Evolutionary conservation across 352 stramenopile genomes (phyloP), one percentile per base, ranked within the genome.

Genomic region (Halophytophthora polymorphica): DNA sequence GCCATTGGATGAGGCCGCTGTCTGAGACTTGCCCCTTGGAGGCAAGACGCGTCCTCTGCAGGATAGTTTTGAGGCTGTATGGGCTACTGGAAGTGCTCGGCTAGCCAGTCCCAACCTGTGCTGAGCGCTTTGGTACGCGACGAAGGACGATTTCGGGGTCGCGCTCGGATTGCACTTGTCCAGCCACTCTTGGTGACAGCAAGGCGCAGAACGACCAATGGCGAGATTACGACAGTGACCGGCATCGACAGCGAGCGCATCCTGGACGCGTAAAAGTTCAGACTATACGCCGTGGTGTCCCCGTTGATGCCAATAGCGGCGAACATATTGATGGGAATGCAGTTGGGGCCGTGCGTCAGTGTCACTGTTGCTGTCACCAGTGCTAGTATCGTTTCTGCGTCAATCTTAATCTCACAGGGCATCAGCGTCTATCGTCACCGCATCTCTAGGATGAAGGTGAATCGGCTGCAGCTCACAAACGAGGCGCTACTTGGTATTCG

Each of bases 391-490:
- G 42, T 69, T 18, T 49, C 21, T 3, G 31, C 41, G 8, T 45
- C 53, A 1, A 31, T 51, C 2, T 31, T 21, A 13, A 39, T 46
- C 21, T 53, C 45, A 8, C 43, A 36, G n/a, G 14, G 37, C 2
- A 59, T 63, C 21, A 60, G 53, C 6, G n/a, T 39, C 8, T 46
- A 56, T 7, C 66, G 60, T 12, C 53, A 45, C 3, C 34, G 42
- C 7, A 49, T 71, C 2, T 53, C 65, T 0, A 41, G 29, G 3
- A 44, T 61, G 19, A 80, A 93, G 6, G 65, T 60, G 1, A 65
- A 85, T 12, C 74, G 94, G 6, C 75, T 98, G 7, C 93, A 97
- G 56, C 71, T 96, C 49, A 91, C 93, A 19, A 96, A 91, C 58
- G 92, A 98, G 63, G 84, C 95, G 34, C 66, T 98, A 1, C 61